Evolutionary conservation across 2,329 filamentous ascomycete genomes (phyloP), one percentile per base, ranked within the genome.

Genomic region (Cladophialophora exuberans): DNA sequence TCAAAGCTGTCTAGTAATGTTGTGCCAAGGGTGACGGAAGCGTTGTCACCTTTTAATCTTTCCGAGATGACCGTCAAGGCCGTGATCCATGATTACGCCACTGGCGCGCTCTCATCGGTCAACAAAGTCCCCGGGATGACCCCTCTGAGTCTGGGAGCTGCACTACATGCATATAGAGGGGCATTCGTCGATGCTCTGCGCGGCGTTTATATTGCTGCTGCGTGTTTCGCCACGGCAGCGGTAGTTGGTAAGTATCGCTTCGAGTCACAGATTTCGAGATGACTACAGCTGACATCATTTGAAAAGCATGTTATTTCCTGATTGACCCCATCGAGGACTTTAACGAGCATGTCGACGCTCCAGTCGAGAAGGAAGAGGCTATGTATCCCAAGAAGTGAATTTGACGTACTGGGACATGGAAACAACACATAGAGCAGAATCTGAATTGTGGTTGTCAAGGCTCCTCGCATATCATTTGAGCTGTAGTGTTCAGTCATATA

Each of bases 341-440:
- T n/a, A 57, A 53, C 25, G 26, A 41, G 18, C 54, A 57, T 35
- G 36, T 57, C 18, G 54, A 57, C 46, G 54, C 54, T 42, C 54
- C 54, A 11, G 20, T 48, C 10, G 39, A 43, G 15, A 25, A 23
- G 17, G 39, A 43, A 39, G 33, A 44, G 18, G 35, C 9, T 17
- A 39, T 39, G 10, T 39, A 39, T 39, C n/a, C n/a, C n/a, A n/a
- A n/a, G n/a, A n/a, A n/a, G n/a, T n/a, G n/a, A n/a, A n/a, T n/a
- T n/a, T n/a, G n/a, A n/a, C n/a, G n/a, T n/a, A n/a, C n/a, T n/a
- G n/a, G n/a, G n/a, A n/a, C n/a, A n/a, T n/a, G n/a, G n/a, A n/a
- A n/a, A n/a, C n/a, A n/a, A n/a, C n/a, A n/a, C n/a, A n/a, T n/a
- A n/a, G n/a, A n/a, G n/a, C n/a, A n/a, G n/a, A n/a, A n/a, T n/a